Base-by-base conservation (phyloP, 805 yeast species). In the Saccharomycopsis fodiens region DNA sequence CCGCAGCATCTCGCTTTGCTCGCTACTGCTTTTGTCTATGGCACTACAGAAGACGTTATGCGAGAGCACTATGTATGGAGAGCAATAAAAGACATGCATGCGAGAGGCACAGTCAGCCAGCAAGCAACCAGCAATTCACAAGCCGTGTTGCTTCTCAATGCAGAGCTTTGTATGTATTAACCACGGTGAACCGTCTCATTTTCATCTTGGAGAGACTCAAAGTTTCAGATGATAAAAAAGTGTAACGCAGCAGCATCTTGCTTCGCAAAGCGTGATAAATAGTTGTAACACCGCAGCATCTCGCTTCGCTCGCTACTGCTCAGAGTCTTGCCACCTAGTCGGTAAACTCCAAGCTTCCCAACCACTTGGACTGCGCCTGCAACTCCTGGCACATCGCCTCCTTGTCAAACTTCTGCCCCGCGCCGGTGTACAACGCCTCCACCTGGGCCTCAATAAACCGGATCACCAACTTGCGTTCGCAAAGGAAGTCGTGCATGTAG, bases 371-470 rank as follows among this genome's bases (percentile, higher is more conserved):
- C 32, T 47, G 51, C 16, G 41, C 48, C 15, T 45, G 27, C 3
- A 47, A 25, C 23, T 44, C 41, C 13, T 20, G 23, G 30, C 51
- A 47, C 16, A 47, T 44, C 19, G 6, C n/a, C 2, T 17, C 39
- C 25, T 34, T 45, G 17, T 47, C 39, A 31, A 47, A 47, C 20
- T 29, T 21, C 19, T 29, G 15, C 13, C 21, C 36, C 3, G 44
- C 35, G 16, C 35, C 23, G 29, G 37, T 12, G 29, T 47, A 47
- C 10, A 39, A 21, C n/a, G 21, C n/a, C 5, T 41, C n/a, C 3
- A 47, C 44, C 25, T 47, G 51, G 19, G 39, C 37, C 30, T 47
- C 51, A 13, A 47, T 47, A 17, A 47, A 47, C 16, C 51, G 34
- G 35, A 47, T 44, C 12, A 47, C 27, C 38, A 47, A 25, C 16